phyloP scores from a whole-genome alignment of 2,329 filamentous ascomycete species.

The Talaromyces amestolkiae region DNA sequence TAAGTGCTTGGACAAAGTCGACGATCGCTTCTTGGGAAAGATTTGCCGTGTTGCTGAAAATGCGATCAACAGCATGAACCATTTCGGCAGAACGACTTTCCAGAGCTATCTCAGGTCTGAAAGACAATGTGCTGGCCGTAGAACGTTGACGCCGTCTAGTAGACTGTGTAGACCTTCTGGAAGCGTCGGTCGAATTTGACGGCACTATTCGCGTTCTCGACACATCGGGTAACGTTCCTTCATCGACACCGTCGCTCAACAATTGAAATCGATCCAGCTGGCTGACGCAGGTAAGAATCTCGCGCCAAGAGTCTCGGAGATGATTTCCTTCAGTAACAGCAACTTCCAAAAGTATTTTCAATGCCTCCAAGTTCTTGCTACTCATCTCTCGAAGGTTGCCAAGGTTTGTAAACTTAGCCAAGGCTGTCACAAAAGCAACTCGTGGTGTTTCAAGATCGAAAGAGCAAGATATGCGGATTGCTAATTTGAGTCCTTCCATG shows the following conservation, averaged over 20 bases:
- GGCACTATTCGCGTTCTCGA: slow-evolving; percentile 74
- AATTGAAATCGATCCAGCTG: slow-evolving; percentile 94
- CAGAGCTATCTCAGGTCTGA: slow-evolving; percentile 78
- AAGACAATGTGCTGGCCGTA: slow-evolving; percentile 51
- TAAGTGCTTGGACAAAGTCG: slow-evolving; percentile 86
- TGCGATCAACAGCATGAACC: slow-evolving; percentile 86
- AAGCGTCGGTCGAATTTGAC: slow-evolving; percentile 52
- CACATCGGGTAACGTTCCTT: slow-evolving; percentile 87
- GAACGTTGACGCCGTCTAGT: slow-evolving; percentile 49
- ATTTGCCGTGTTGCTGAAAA: slow-evolving; percentile 94
- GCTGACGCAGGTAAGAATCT: slow-evolving; percentile 90
- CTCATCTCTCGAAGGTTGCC: slow-evolving; percentile 95
- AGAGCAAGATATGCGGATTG: slow-evolving; percentile 86
- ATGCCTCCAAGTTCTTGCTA: slow-evolving; percentile 91
- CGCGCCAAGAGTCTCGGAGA: slow-evolving; percentile 87
- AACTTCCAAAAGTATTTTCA: slow-evolving; percentile 87
- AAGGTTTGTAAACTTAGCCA: slow-evolving; percentile 91
- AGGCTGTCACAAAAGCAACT: slow-evolving; percentile 88
- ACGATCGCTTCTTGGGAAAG: slow-evolving; percentile 92
- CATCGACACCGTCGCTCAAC: slow-evolving; percentile 90
- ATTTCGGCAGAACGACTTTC: slow-evolving; percentile 92
- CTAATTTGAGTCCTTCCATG: slow-evolving; percentile 91
- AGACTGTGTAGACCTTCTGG: slow-evolving; percentile 65
- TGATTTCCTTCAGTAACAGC: slow-evolving; percentile 90
- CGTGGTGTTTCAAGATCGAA: slow-evolving; percentile 92